Percentiles rank a stretch among this genome's conserved stretches.
phyloP scores from a whole-genome alignment of 345 rosid species.

The Xanthoceras sorbifolium region DNA sequence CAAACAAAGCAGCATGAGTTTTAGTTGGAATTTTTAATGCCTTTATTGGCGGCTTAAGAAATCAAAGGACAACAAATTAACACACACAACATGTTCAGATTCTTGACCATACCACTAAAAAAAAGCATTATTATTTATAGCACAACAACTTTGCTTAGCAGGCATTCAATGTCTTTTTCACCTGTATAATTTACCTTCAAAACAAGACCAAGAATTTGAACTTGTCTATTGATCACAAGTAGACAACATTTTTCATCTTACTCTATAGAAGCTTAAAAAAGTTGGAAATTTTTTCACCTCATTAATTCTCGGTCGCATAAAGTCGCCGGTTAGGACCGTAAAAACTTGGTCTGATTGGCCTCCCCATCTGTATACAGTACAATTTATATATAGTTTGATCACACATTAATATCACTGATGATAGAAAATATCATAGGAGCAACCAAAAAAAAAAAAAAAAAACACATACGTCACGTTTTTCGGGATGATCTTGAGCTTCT shows the following conservation, averaged over 20 bases:
- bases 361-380: slow-evolving; percentile 66
- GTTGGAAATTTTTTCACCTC: slow-evolving; percentile 52
- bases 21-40: not conserved
- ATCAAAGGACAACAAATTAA: not conserved
- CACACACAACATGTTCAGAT: not conserved
- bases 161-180: not conserved
- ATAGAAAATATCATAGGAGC: not conserved
- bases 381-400: not conserved
- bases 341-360: slow-evolving; percentile 61
- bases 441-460: too few species aligned
- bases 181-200: not conserved
- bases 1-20: too few species aligned
- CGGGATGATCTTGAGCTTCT: slow-evolving; percentile 83
- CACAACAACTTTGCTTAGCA: not conserved
- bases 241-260: not conserved
- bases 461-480: slow-evolving; percentile 49
- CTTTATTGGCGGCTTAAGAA: not conserved
- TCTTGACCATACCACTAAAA: not conserved
- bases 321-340: slow-evolving; percentile 51
- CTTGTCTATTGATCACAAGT: too few species aligned
- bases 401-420: not conserved
- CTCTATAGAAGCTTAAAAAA: not conserved
- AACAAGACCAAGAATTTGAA: not conserved
- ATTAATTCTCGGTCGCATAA: slow-evolving; percentile 75
- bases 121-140: not conserved